Base-by-base conservation (phyloP, 2,329 filamentous ascomycete genomes). In the Aspergillus arachidicola region DNA sequence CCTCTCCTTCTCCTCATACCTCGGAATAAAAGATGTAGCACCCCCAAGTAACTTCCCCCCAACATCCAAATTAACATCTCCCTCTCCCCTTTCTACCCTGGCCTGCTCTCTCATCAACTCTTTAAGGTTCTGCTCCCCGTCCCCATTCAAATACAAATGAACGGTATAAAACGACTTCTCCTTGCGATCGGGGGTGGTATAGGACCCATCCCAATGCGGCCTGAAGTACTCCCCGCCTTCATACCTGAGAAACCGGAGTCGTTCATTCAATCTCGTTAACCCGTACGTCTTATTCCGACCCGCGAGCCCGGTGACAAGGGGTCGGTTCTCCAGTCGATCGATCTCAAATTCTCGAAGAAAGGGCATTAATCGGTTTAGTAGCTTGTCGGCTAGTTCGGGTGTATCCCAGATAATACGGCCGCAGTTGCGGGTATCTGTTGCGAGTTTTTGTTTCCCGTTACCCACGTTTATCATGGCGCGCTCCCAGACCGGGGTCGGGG, bases 321-420 rank as follows among this genome's bases (percentile, higher is more conserved):
- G 80, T 73, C 56, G 72, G 66, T 69, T 73, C 55, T 74, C 63
- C 45, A 81, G 71, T 41, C 53, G 67, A 26, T 85, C 76, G 23
- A 82, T 72, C 14, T 78, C 75, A 1, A 89, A 85, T 19, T 83
- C 80, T 0, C 78, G 78, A 12, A 87, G 68, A 26, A 78, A 77
- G 6, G 77, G 78, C 62, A 77, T 73, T 16, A 86, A 74, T 11
- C 92, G 83, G 46, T 78, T 80, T 84, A 90, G 89, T 0, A 95
- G 70, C 26, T 86, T 84, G 28, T 85, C 82, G 0, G 87, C 88
- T 1, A 94, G 68, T 1, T 85, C 84, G 56, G 83, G 80, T 16
- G 84, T 78, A 71, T 95, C 91, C 85, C 88, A 91, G 68, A 95
- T 89, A 66, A 94, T 91, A 3, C 92, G 85, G n/a, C 89, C 89